These are phyloP conservation scores for Celoporthe dispersa DNA, from an alignment of 2,329 filamentous ascomycete species.

Conservation along the genomic window DNA sequence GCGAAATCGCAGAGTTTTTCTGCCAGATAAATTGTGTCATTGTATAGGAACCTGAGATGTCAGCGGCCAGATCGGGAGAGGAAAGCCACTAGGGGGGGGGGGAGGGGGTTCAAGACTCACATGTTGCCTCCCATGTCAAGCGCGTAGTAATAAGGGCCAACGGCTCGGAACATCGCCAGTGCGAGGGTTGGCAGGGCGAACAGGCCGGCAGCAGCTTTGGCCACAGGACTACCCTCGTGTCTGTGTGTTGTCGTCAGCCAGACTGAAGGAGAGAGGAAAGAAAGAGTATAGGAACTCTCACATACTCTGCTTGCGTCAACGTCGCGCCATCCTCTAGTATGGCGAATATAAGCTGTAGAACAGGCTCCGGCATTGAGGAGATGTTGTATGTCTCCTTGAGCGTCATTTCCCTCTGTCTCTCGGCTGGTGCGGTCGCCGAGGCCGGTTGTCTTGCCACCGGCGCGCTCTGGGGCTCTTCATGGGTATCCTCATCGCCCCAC, in stretches of 20 bases:
- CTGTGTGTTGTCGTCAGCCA: conserved; percentile 32
- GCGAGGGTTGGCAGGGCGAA: conserved; percentile 74
- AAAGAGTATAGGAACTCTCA: neutral
- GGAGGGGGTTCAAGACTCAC: conserved; percentile 46
- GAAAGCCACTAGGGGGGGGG: too few relatives aligned
- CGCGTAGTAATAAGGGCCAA: conserved; percentile 75
- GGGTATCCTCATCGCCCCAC: conserved; percentile 73
- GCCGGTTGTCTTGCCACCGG: conserved; percentile 18
- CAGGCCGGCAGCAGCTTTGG: conserved; percentile 69
- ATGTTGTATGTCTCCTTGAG: conserved; percentile 86
- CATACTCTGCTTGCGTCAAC: conserved; percentile 57
- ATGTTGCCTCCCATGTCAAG: conserved; percentile 66
- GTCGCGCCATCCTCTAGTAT: conserved; percentile 65
- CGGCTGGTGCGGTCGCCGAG: conserved; percentile 30
- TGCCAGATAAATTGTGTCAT: conserved; percentile 67
- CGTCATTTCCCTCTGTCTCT: conserved; percentile 67
- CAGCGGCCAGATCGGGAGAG: neutral
- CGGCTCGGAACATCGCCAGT: conserved; percentile 78
- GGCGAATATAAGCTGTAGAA: conserved; percentile 68
- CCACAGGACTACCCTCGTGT: conserved; percentile 60
- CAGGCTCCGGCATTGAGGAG: conserved; percentile 81
- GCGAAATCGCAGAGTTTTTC: conserved; percentile 58
- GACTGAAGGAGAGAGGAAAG: neutral
- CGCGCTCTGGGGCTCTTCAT: conserved; percentile 38
- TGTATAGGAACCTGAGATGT: conserved; percentile 63